Evolutionary conservation across 2,329 filamentous ascomycete species (phyloP), one percentile per base, ranked within the genome.

Genomic region (Fusarium buxicola): DNA sequence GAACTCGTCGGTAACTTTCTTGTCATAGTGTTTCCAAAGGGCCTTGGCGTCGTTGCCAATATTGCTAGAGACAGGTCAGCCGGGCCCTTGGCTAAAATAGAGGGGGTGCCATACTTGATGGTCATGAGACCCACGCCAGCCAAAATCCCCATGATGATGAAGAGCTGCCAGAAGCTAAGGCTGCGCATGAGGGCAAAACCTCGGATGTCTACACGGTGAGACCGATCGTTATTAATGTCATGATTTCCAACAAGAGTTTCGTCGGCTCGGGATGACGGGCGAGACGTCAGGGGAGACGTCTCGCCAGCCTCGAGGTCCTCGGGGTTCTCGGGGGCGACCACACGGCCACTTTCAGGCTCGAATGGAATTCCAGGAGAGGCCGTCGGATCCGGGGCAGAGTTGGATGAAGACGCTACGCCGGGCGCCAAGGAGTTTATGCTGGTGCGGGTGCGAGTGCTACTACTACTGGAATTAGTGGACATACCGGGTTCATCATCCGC

Each of bases 51-150:
- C 88, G 73, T 97, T 96, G 38, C 95, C 95, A 72, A 98, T 97
- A 70, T 99, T 99, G 80, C 92, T 96, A 68, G 18, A 36, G 10
- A 44, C 18, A 12, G 45, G 50, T 69, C 47, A 56, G 60, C 47
- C 36, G 54, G 30, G 49, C 13, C n/a, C 5, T 51, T 39, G 27
- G 35, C 46, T 18, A 52, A 49, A 31, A 15, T 30, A 12, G 48
- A 45, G 27, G 25, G 16, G 16, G 21, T 10, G 38, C 35, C 90
- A 77, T 83, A 96, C 93, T 99, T 99, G 78, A 99, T 99, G 1
- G 94, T 98, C 95, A 99, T 99, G 65, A 99, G 80, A 10, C 95
- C 95, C 69, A 97, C 91, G 48, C 95, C 95, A 6, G 93, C 92
- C 61, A 98, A 81, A n/a, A 97, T 85, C 34, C 89, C 93, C 85